Base-by-base conservation (phyloP, 2,329 filamentous ascomycete species). In the Laburnicola sp. region DNA sequence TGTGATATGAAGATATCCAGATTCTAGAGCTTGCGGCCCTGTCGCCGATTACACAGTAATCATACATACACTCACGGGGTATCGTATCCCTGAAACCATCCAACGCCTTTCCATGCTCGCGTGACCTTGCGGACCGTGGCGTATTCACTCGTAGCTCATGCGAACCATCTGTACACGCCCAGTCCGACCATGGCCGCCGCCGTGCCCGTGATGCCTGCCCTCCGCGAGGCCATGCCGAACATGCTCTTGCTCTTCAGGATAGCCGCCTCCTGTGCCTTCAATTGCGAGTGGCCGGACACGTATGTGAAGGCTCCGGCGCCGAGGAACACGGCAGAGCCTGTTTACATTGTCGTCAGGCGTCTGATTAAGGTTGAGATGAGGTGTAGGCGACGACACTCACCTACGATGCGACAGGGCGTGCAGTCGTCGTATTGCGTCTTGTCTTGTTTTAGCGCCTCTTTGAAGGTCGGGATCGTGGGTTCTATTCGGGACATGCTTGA, bases 341-440 rank as follows among this genome's bases (percentile, higher is more conserved):
- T 36, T 21, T 4, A 10, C n/a, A 44, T n/a, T 28, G 27, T n/a
- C n/a, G 22, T 41, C 11, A 42, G 22, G n/a, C n/a, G n/a, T n/a
- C 16, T 11, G 21, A 25, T 9, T 10, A 3, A 8, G 28, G 7
- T 31, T 4, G 6, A 38, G 34, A 31, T n/a, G n/a, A 11, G 31
- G 9, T 34, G 11, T 26, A 16, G 25, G 3, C n/a, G 30, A 47
- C 30, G n/a, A 9, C 3, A 9, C 60, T 26, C 75, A 90, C 89
- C 89, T 46, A 90, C 78, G 27, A 91, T 72, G 65, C 82, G 83
- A 75, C 89, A 94, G 30, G 86, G 77, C 35, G 84, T 75, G 71
- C 89, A 93, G 73, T 93, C 82, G 57, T 88, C 70, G 50, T 68
- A 72, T 38, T 69, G 54, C n/a, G 65, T 60, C 27, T 56, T 64